Evolutionary conservation across 306 rosid genomes (phyloP).

Genomic region (Comarum palustre): DNA sequence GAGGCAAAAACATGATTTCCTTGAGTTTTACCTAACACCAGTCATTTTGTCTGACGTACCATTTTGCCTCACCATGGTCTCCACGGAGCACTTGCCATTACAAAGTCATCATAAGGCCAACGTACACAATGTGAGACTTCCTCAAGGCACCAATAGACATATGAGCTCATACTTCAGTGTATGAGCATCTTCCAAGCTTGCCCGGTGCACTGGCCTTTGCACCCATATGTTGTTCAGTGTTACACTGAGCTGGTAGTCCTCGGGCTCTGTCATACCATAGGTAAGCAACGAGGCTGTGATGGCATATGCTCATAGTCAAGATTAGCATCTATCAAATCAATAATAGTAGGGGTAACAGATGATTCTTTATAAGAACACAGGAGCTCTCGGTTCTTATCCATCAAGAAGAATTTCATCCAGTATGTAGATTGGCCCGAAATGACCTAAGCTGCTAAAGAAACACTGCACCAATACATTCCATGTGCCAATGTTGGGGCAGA

Average conservation of each 20-base stretch:
- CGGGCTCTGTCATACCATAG: not conserved
- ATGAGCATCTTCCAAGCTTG: not conserved
- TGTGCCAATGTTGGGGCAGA: constrained; percentile 58
- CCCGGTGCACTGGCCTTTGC: not conserved
- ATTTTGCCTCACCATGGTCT: constrained; percentile 11
- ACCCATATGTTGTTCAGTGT: not conserved
- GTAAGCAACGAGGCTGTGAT: not conserved
- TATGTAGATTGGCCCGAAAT: constrained; percentile 71
- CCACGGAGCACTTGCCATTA: not conserved
- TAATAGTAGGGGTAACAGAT: not conserved
- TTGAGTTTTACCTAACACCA: not conserved
- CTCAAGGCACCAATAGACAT: not conserved
- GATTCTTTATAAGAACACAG: constrained; percentile 1
- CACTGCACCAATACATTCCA: constrained; percentile 73
- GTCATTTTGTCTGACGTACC: not conserved
- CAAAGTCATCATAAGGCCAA: not conserved
- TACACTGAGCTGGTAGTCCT: not conserved
- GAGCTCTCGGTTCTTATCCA: constrained; percentile 22
- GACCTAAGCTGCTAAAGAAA: constrained; percentile 70
- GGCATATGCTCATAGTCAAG: not conserved
- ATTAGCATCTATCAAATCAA: not conserved
- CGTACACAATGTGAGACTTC: not conserved
- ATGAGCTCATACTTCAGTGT: not conserved
- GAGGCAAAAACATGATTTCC: not conserved
- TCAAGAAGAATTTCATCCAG: constrained; percentile 57